phyloP scores from a whole-genome alignment of 129 eudicot species.

The Smallanthus sonchifolius region DNA sequence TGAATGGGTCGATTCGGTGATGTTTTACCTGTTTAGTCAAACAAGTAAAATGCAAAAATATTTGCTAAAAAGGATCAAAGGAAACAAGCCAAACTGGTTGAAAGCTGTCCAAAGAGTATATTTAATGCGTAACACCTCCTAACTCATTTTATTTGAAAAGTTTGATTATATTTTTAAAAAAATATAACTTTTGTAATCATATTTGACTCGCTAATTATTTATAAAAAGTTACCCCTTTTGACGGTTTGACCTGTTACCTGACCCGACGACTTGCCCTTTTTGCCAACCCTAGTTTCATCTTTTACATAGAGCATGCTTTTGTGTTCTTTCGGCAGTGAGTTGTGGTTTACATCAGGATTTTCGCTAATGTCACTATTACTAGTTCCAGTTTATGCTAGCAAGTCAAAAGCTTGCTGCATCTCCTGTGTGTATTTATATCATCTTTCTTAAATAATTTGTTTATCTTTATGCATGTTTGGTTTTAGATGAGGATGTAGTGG shows the following conservation, averaged over 20 bases:
- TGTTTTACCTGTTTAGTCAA: background rate
- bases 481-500: background rate
- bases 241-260: background rate
- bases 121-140: background rate
- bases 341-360: background rate
- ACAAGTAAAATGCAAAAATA: background rate
- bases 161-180: background rate
- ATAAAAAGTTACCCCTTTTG: background rate
- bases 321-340: background rate
- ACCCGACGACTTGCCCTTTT: background rate
- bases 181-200: background rate
- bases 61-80: background rate
- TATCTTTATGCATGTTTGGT: background rate
- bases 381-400: background rate
- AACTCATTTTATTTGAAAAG: background rate
- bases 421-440: background rate
- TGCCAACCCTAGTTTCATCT: background rate
- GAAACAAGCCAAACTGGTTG: background rate
- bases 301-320: background rate
- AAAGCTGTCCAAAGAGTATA: background rate
- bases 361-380: background rate
- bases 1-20: background rate
- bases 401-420: constrained; percentile 12
- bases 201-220: background rate
- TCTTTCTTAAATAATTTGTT: background rate